phyloP scores from a whole-genome alignment of 1,139 yeast species.

The Taphrina deformans region DNA sequence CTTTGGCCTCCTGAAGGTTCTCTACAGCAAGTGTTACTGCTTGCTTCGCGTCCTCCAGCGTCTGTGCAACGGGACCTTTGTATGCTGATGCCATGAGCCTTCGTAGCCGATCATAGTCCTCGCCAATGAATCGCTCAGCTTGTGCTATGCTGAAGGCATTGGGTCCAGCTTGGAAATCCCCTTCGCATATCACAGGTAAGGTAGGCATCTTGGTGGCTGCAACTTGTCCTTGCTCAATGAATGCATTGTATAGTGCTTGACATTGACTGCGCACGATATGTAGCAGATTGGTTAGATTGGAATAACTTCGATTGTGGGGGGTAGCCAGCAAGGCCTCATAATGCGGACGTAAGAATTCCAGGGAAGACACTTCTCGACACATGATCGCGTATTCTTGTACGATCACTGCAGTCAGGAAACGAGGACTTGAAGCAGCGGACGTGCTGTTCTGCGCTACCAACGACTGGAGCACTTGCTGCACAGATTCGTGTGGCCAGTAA shows the following conservation, averaged over 20 bases:
- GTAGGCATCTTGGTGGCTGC: slow-evolving; percentile 77
- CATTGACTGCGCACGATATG: slow-evolving; percentile 86
- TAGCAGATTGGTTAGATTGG: slow-evolving; percentile 84
- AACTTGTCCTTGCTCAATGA: slow-evolving; percentile 72
- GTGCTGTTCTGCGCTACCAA: slow-evolving; percentile 51
- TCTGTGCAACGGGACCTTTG: slow-evolving; percentile 69
- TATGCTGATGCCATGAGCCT: slow-evolving; percentile 67
- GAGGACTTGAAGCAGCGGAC: slow-evolving; percentile 77
- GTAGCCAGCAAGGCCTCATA: slow-evolving; percentile 52
- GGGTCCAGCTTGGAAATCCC: slow-evolving; percentile 92
- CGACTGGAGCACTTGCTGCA: slow-evolving; percentile 47
- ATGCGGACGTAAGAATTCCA: slow-evolving; percentile 45
- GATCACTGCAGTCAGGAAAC: slow-evolving; percentile 67
- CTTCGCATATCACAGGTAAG: slow-evolving; percentile 85
- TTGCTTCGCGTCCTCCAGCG: slow-evolving; percentile 76
- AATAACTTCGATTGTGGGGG: slow-evolving; percentile 51
- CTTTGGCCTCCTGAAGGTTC: slow-evolving; percentile 62
- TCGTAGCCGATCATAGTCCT: slow-evolving; percentile 65
- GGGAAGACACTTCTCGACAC: slow-evolving; percentile 40
- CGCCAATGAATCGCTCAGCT: slow-evolving; percentile 70
- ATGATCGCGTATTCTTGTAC: slow-evolving; percentile 69
- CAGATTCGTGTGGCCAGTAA: slow-evolving; percentile 40
- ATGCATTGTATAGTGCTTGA: slow-evolving; percentile 73
- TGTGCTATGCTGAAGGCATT: slow-evolving; percentile 80
- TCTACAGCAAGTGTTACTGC: slow-evolving; percentile 65